Conservation (phyloP, 495 filamentous ascomycete species). For the Podospora appendiculata region DNA sequence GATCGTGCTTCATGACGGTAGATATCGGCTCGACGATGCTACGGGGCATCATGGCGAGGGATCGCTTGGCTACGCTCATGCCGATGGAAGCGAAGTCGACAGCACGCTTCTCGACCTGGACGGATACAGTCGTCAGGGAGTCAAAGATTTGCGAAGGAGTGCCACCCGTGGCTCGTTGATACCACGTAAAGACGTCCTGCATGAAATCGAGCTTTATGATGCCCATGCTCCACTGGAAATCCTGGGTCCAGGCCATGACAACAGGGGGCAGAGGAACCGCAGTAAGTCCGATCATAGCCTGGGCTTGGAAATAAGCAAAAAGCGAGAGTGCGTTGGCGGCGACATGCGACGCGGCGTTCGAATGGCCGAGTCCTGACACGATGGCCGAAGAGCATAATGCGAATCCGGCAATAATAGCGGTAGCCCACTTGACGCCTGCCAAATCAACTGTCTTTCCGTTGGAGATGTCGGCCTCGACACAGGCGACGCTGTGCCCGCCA, state of each 20-base stretch:
- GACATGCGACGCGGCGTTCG: conserved; percentile 93
- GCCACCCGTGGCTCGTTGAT: conserved; percentile 89
- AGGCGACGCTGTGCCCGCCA: conserved; percentile 59
- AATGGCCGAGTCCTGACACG: conserved; percentile 77
- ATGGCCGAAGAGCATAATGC: conserved; percentile 79
- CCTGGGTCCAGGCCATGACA: conserved; percentile 92
- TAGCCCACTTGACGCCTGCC: conserved; percentile 80
- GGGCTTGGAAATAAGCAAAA: conserved; percentile 95
- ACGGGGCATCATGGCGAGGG: conserved; percentile 43
- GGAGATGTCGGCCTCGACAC: conserved; percentile 81
- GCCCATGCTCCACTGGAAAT: conserved; percentile 99
- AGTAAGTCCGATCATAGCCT: conserved; percentile 86
- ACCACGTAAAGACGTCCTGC: conserved; percentile 89
- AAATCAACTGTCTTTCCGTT: conserved; percentile 93
- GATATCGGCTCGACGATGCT: conserved; percentile 34
- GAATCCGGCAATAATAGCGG: conserved; percentile 85
- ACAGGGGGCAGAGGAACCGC: conserved; percentile 79
- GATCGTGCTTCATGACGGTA: conserved; percentile 16
- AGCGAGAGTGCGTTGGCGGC: conserved; percentile 90
- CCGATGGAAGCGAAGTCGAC: conserved; percentile 24
- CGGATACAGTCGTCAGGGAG: conserved; percentile 65
- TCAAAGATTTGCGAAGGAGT: conserved; percentile 76
- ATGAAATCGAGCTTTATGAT: conserved; percentile 85
- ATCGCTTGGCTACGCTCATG: conserved; percentile 38
- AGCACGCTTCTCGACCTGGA: conserved; percentile 75